Conservation (phyloP, 1,284 basidiomycete genomes). For the Trichosporon sp. region DNA sequence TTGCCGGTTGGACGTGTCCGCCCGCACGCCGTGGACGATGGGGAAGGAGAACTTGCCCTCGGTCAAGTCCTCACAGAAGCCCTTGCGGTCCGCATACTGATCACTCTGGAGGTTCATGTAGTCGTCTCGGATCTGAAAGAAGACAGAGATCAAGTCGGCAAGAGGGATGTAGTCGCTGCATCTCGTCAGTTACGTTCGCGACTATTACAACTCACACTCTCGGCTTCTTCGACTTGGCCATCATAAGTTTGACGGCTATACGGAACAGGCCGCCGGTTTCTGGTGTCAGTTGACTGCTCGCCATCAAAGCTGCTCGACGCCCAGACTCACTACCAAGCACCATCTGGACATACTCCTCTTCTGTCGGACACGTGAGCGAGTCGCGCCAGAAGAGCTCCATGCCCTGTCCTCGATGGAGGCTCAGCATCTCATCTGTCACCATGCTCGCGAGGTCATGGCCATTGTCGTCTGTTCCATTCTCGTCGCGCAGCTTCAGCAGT, state of each 20-base stretch:
- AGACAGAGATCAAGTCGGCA: constrained; percentile 90
- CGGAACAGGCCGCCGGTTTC: constrained; percentile 95
- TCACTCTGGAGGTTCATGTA: constrained; percentile 92
- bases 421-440: constrained; percentile 82
- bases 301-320: no score
- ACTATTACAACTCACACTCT: constrained; percentile 61
- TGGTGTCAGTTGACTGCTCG: constrained; percentile 49
- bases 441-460: constrained; percentile 56
- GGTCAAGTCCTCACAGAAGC: constrained; percentile 90
- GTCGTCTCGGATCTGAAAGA: constrained; percentile 96
- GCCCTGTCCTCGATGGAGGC: constrained; percentile 92
- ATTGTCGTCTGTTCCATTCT: constrained; percentile 29
- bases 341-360: constrained; percentile 94
- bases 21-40: constrained; percentile 81
- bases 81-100: constrained; percentile 87
- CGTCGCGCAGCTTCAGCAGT: constrained; percentile 65
- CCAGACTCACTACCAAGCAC: constrained; percentile 82
- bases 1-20: constrained; percentile 71
- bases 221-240: constrained; percentile 66
- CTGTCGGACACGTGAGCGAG: constrained; percentile 85
- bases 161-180: constrained; percentile 83
- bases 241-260: constrained; percentile 94
- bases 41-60: constrained; percentile 98
- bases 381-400: constrained; percentile 95
- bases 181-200: constrained; percentile 10